A percentile compares a stretch with the other conserved stretches of the same genome.
Conservation (phyloP, 2,329 filamentous ascomycete genomes). For the Didymella lethalis region DNA sequence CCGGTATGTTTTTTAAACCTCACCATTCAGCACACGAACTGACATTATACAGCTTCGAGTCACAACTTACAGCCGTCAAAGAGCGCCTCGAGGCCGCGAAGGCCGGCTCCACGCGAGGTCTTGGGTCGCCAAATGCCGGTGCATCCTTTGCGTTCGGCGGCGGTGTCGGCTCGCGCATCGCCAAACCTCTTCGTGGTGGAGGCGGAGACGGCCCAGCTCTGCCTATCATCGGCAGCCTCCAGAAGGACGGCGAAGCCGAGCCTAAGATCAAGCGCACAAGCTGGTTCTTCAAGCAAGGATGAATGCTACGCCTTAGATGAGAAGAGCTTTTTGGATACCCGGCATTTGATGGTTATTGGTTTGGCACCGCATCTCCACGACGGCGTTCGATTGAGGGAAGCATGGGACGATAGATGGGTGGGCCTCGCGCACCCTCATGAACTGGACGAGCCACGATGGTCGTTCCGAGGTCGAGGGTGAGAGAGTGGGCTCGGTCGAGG, state of each 20-base stretch:
- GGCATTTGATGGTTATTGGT: conserved; percentile 19
- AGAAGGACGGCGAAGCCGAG: conserved; percentile 57
- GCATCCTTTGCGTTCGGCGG: conserved; percentile 72
- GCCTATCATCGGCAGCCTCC: conserved; percentile 55
- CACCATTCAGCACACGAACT: conserved; percentile 3
- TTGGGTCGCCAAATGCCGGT: conserved; percentile 67
- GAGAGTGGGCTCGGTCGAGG: background rate
- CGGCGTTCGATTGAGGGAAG: conserved; percentile 18
- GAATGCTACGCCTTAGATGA: conserved; percentile 1
- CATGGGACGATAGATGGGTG: conserved; percentile 14
- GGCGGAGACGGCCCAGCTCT: conserved; percentile 52
- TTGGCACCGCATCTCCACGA: conserved; percentile 21
- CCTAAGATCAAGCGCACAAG: conserved; percentile 72
- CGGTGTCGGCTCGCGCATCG: conserved; percentile 64
- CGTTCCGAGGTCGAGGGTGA: background rate
- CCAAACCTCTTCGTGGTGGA: conserved; percentile 69
- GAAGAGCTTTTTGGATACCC: conserved; percentile 21
- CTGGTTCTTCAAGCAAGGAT: conserved; percentile 74
- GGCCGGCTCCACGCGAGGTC: conserved; percentile 84
- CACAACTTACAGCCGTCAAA: conserved; percentile 95
- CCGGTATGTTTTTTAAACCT: conserved; percentile 69
- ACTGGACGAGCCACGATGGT: conserved; percentile 6
- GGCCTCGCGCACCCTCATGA: background rate
- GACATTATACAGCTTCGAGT: conserved; percentile 79
- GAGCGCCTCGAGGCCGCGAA: conserved; percentile 97